These are phyloP conservation scores for Pseudogymnoascus sp. DNA, from an alignment of 2,329 filamentous ascomycete genomes.

Conservation along the genomic window DNA sequence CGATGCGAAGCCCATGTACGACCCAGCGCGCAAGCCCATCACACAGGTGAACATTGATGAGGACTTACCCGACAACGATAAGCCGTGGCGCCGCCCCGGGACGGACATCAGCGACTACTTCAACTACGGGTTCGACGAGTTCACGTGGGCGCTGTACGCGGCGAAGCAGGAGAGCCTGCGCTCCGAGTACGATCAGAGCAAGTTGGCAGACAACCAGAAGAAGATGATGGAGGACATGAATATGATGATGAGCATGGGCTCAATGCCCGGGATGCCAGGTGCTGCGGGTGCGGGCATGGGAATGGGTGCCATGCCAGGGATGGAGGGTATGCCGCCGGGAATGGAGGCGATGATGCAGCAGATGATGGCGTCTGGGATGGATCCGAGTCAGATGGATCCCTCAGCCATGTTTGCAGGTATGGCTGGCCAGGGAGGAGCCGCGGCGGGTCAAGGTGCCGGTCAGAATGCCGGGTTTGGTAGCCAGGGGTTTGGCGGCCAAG, in stretches of 20 bases:
- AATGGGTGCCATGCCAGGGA: constrained; percentile 42
- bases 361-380: constrained; percentile 59
- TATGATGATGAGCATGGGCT: constrained; percentile 56
- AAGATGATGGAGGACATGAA: constrained; percentile 70
- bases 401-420: constrained; percentile 56
- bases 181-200: constrained; percentile 64
- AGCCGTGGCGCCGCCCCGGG: constrained; percentile 91
- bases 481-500: constrained; percentile 38
- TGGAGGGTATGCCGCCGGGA: constrained; percentile 58
- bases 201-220: constrained; percentile 58
- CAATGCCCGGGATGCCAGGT: constrained; percentile 38
- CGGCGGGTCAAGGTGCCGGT: constrained; percentile 40
- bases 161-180: constrained; percentile 76
- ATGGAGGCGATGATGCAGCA: constrained; percentile 65
- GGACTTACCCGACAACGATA: constrained; percentile 57
- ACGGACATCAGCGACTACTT: constrained; percentile 96
- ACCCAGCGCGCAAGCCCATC: constrained; percentile 71
- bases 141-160: constrained; percentile 93
- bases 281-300: constrained; percentile 30
- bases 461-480: constrained; percentile 42
- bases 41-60: constrained; percentile 68
- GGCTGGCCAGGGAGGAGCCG: constrained; percentile 32
- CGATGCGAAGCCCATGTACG: constrained; percentile 72
- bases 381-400: constrained; percentile 60
- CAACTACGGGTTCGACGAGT: constrained; percentile 98